Evolutionary conservation across 2,329 filamentous ascomycete species (phyloP), one percentile per base, ranked within the genome.

Genomic region (Sclerotinia sclerotiorum): DNA sequence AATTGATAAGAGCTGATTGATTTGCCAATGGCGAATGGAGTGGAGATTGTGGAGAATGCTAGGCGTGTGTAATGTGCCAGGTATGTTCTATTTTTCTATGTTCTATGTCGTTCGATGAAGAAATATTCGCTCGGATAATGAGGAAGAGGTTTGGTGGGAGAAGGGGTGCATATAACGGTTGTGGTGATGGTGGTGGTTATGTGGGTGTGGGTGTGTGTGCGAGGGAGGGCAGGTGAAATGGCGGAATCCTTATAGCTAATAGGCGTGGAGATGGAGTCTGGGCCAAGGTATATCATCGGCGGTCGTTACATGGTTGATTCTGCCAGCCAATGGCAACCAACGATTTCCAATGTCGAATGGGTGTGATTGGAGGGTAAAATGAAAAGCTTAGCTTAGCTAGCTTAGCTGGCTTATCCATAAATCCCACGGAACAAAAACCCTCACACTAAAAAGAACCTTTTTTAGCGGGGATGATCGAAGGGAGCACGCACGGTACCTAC

Each of bases 401-500:
- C 13, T 15, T 42, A 17, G 19, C 29, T 56, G 54, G 54, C 29
- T 39, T 15, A 56, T 56, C 54, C 54, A 56, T 32, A 56, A 39
- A n/a, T 3, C 21, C 17, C 39, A 42, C 39, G 15, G 39, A 42
- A 42, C 39, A n/a, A 10, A 60, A 44, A 46, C 39, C 24, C 39
- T 60, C 56, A 60, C 7, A 29, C 24, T 60, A 44, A 13, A 27
- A 19, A 60, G 56, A 60, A 46, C 44, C 19, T 39, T 56, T 56
- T 35, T 46, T 46, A 42, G 39, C 24, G 56, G 39, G 56, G 56
- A 46, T 60, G 56, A 60, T 60, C 56, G 39, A 42, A 44, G 39
- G 57, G 21, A 39, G 24, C 56, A 44, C 56, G 24, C 56, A 46
- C 56, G 56, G 57, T 61, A 61, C 57, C 57, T 61, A 61, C 57